phyloP scores from a whole-genome alignment of 805 yeast species.

The Wickerhamomyces chaumierensis region DNA sequence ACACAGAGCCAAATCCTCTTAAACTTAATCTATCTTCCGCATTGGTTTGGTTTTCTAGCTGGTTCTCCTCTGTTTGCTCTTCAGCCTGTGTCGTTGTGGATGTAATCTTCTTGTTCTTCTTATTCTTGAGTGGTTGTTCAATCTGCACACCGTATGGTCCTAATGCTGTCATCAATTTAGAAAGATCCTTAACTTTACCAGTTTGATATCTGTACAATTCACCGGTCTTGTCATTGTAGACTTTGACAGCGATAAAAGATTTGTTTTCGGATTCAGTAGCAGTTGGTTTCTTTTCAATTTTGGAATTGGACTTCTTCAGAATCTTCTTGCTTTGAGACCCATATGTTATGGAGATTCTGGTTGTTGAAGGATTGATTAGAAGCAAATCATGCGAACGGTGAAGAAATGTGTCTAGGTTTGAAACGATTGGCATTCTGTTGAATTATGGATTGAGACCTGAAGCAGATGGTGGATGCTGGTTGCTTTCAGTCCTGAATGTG shows the following conservation, averaged over 20 bases:
- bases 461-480: no score
- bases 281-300: conserved; percentile 4
- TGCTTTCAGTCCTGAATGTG: no score
- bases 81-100: no score
- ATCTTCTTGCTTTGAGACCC: conserved; percentile 15
- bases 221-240: conserved; percentile 57
- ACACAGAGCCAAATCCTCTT: conserved; percentile 15
- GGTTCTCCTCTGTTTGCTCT: no score
- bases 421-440: no score
- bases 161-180: conserved; percentile 57
- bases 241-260: conserved; percentile 34
- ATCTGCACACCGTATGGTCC: conserved; percentile 50
- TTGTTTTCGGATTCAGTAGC: not conserved
- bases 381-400: conserved; percentile 13
- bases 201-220: conserved; percentile 48
- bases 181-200: conserved; percentile 53
- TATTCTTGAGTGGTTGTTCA: not conserved
- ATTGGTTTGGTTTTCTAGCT: no score
- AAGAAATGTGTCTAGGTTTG: conserved; percentile 11
- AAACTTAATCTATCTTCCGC: conserved; percentile 1
- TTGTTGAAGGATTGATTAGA: conserved; percentile 12
- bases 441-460: no score
- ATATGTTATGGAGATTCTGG: conserved; percentile 17
- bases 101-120: no score
- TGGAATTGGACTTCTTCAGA: conserved; percentile 4